Evolutionary conservation across 257 asterid species (phyloP).

Genomic region (Handroanthus guayacan): DNA sequence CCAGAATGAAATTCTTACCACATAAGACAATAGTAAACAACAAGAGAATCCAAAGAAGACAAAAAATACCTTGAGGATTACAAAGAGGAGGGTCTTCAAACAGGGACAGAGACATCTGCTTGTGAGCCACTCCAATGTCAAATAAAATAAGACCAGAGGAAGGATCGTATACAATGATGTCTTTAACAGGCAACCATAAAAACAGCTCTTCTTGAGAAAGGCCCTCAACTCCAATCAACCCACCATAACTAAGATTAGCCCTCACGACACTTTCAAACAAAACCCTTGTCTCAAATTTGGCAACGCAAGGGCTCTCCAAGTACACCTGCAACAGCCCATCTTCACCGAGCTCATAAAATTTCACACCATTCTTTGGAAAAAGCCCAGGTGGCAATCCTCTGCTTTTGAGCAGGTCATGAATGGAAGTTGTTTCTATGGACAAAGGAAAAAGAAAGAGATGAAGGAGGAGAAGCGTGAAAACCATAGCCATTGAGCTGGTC

Average conservation of each 20-base stretch:
- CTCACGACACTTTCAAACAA: constrained; percentile 71
- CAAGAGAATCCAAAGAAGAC: neutral
- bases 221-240: constrained; percentile 79
- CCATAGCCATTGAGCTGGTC: constrained; percentile 25
- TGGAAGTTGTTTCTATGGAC: constrained; percentile 37
- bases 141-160: constrained; percentile 80
- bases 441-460: constrained; percentile 35
- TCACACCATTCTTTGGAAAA: constrained; percentile 80
- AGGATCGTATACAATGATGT: constrained; percentile 80
- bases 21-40: neutral
- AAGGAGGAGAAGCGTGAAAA: constrained; percentile 36
- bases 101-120: constrained; percentile 81
- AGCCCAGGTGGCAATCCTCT: constrained; percentile 82
- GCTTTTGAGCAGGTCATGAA: constrained; percentile 75
- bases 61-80: constrained; percentile 59
- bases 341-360: constrained; percentile 57
- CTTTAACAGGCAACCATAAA: constrained; percentile 89
- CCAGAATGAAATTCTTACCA: neutral
- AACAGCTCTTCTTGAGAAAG: constrained; percentile 88
- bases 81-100: constrained; percentile 92
- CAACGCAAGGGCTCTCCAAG: constrained; percentile 78
- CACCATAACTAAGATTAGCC: constrained; percentile 87
- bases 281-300: constrained; percentile 75
- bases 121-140: constrained; percentile 86
- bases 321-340: constrained; percentile 68